phyloP scores from a whole-genome alignment of 2,329 filamentous ascomycete species.

The Fusarium kyushuense region DNA sequence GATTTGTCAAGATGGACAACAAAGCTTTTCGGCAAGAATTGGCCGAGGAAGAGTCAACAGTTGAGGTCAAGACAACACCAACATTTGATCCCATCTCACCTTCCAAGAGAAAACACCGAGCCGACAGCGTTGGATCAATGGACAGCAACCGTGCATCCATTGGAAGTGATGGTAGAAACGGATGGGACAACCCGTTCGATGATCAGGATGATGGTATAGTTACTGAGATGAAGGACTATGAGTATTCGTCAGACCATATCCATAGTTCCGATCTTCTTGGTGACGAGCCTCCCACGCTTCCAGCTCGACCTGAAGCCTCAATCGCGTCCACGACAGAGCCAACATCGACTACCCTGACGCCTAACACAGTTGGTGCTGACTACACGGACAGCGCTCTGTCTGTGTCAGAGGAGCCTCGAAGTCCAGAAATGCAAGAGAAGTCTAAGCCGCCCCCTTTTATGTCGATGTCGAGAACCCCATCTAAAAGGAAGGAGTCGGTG shows the following conservation, averaged over 20 bases:
- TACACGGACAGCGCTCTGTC: slow-evolving; percentile 17
- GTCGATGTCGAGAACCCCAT: slow-evolving; percentile 35
- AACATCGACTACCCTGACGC: slow-evolving; percentile 46
- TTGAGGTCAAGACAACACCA: slow-evolving; percentile 36
- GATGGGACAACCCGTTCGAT: slow-evolving; percentile 50
- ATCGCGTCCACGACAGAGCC: slow-evolving; percentile 34
- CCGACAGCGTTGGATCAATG: slow-evolving; percentile 61
- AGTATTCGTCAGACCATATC: slow-evolving; percentile 22
- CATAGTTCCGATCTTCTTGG: slow-evolving; percentile 30
- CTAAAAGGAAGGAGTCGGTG: slow-evolving; percentile 41
- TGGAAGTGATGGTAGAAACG: slow-evolving; percentile 55
- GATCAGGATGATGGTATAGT: slow-evolving; percentile 43
- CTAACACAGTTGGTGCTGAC: slow-evolving; percentile 44
- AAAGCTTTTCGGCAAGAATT: slow-evolving; percentile 65
- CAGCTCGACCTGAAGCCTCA: slow-evolving; percentile 23
- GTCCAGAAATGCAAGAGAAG: slow-evolving; percentile 62
- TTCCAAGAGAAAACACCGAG: slow-evolving; percentile 60
- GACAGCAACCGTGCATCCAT: slow-evolving; percentile 60
- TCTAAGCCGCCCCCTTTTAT: slow-evolving; percentile 47
- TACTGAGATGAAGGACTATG: slow-evolving; percentile 45
- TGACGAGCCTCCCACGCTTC: slow-evolving; percentile 23
- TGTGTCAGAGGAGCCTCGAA: slow-evolving; percentile 40
- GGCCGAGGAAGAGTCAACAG: slow-evolving; percentile 52
- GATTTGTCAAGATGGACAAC: slow-evolving; percentile 65
- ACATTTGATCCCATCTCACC: slow-evolving; percentile 58